These are phyloP conservation scores for Fusarium sp. DNA, from an alignment of 2,329 filamentous ascomycete genomes.

Conservation along the genomic window DNA sequence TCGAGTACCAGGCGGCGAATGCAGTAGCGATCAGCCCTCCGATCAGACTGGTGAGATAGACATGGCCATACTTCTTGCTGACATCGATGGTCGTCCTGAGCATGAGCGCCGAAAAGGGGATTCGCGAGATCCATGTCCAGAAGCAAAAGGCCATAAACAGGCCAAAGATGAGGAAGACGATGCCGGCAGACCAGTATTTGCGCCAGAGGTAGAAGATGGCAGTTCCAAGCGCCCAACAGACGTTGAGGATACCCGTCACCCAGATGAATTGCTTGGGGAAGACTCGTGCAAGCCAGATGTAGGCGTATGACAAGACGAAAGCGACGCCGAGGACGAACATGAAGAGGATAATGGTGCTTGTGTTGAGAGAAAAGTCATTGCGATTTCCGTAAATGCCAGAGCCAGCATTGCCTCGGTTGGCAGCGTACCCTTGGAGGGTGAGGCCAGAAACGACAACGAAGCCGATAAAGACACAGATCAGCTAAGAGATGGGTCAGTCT, in stretches of 20 bases:
- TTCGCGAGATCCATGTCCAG: constrained; percentile 89
- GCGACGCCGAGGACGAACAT: constrained; percentile 82
- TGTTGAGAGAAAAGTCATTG: constrained; percentile 79
- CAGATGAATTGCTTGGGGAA: constrained; percentile 95
- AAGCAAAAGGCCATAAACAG: constrained; percentile 87
- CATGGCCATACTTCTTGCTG: constrained; percentile 86
- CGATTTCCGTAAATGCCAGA: constrained; percentile 80
- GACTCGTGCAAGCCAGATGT: constrained; percentile 81
- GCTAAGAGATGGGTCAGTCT: constrained; percentile 58
- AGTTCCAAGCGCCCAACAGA: constrained; percentile 86
- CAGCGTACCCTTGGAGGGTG: constrained; percentile 81
- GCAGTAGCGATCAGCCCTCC: constrained; percentile 84
- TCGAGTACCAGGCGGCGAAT: constrained; percentile 87
- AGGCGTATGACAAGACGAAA: constrained; percentile 81
- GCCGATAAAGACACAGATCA: constrained; percentile 79
- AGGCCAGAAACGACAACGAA: constrained; percentile 85
- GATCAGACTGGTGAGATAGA: constrained; percentile 88
- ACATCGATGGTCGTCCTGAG: constrained; percentile 89
- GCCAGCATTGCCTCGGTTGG: constrained; percentile 74
- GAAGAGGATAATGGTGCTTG: constrained; percentile 90
- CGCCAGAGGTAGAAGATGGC: constrained; percentile 88
- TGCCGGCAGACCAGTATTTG: constrained; percentile 85
- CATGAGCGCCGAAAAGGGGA: constrained; percentile 94
- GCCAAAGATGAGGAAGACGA: constrained; percentile 85
- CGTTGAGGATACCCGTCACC: constrained; percentile 91